Percentiles rank a stretch among this genome's conserved stretches.
phyloP scores from a whole-genome alignment of 129 eudicot species.

The Helianthus tuberosus region DNA sequence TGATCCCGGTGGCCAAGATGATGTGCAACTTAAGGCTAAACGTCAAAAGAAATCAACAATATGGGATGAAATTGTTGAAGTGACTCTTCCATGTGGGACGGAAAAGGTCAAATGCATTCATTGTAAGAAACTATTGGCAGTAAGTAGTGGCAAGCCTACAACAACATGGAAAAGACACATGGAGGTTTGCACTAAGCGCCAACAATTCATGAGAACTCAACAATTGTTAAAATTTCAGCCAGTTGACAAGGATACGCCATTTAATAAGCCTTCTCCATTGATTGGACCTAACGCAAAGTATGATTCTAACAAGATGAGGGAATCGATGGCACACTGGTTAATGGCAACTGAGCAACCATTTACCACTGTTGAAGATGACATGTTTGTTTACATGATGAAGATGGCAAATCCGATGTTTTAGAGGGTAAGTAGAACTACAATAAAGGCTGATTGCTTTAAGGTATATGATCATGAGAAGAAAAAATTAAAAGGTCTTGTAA shows the following conservation, averaged over 20 bases:
- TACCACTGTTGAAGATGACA: slow-evolving; percentile 5
- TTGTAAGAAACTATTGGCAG: neutral
- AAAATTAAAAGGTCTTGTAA: neutral
- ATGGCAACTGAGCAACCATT: slow-evolving; percentile 23
- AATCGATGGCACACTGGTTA: no score
- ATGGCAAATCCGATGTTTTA: neutral
- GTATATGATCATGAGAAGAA: slow-evolving; percentile 24
- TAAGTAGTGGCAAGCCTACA: neutral
- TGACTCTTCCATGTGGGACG: neutral
- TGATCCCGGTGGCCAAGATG: no score
- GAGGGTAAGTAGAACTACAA: slow-evolving; percentile 10
- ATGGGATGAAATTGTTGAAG: neutral
- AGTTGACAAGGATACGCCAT: neutral
- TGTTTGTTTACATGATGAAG: slow-evolving; percentile 13
- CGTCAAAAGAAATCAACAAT: slow-evolving; percentile 1
- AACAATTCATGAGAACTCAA: neutral
- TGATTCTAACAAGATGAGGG: slow-evolving; percentile 26
- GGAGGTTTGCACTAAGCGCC: neutral
- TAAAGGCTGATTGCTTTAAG: slow-evolving; percentile 10
- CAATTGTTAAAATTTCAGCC: neutral
- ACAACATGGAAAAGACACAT: neutral
- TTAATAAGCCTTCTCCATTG: neutral
- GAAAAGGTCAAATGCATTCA: neutral
- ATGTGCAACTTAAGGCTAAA: neutral
- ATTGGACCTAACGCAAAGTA: slow-evolving; percentile 6